These are phyloP conservation scores for Geum urbanum DNA, from an alignment of 306 rosid species.

Conservation along the genomic window DNA sequence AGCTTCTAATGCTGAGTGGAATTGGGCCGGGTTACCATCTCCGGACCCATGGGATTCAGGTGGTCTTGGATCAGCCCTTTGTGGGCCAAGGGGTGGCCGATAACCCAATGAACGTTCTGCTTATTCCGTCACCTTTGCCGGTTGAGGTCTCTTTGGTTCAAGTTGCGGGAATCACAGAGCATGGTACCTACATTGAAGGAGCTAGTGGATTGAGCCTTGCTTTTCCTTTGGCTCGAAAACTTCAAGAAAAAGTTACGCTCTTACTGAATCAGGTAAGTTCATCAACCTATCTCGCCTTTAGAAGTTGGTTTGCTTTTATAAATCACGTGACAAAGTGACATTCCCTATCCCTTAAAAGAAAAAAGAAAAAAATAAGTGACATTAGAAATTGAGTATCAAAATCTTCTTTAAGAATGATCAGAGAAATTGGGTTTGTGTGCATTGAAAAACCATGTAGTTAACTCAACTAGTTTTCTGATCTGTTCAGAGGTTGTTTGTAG, in stretches of 20 bases:
- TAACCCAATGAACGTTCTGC: slow-evolving; percentile 56
- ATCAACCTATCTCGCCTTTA: not conserved
- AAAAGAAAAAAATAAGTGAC: no score
- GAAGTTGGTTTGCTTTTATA: not conserved
- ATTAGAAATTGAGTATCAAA: not conserved
- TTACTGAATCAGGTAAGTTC: slow-evolving; percentile 45
- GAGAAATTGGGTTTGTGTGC: no score
- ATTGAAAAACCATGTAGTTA: slow-evolving; percentile 1
- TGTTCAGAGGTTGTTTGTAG: no score
- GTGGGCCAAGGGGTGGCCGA: slow-evolving; percentile 81
- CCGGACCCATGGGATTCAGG: slow-evolving; percentile 42
- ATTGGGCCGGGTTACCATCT: slow-evolving; percentile 66
- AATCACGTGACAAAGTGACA: no score
- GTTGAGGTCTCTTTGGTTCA: slow-evolving; percentile 63
- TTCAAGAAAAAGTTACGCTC: slow-evolving; percentile 23
- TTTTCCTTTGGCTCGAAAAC: slow-evolving; percentile 35
- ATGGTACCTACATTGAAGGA: slow-evolving; percentile 53
- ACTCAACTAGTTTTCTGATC: not conserved
- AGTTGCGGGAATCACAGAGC: slow-evolving; percentile 61
- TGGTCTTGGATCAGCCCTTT: slow-evolving; percentile 52
- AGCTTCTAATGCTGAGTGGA: slow-evolving; percentile 62
- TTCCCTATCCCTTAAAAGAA: no score
- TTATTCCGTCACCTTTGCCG: slow-evolving; percentile 64
- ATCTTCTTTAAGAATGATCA: no score
- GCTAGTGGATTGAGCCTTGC: slow-evolving; percentile 49